These are phyloP conservation scores for Lactifluus piperatus DNA, from an alignment of 768 basidiomycete species.

Conservation along the genomic window DNA sequence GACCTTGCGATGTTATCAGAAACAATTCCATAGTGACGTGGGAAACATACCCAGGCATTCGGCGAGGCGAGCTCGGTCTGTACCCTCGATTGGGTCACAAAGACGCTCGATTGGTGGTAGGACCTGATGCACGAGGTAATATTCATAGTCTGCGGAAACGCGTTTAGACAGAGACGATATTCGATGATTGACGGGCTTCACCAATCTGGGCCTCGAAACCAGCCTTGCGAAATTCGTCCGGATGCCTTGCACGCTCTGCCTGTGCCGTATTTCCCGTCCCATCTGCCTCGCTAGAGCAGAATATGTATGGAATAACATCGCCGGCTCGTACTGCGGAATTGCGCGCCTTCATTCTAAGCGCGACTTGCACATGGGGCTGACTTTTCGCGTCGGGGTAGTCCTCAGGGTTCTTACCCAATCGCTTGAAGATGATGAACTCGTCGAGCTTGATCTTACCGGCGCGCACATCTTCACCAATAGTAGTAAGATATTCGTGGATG, in stretches of 20 bases:
- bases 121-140: constrained; percentile 86
- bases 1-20: constrained; percentile 32
- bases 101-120: constrained; percentile 91
- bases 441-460: constrained; percentile 75
- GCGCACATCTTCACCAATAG: constrained; percentile 70
- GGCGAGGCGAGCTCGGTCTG: constrained; percentile 83
- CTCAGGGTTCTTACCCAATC: constrained; percentile 92
- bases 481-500: constrained; percentile 85
- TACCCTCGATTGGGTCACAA: constrained; percentile 95
- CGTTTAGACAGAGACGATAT: constrained; percentile 1
- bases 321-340: constrained; percentile 75
- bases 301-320: constrained; percentile 94
- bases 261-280: constrained; percentile 65
- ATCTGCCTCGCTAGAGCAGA: constrained; percentile 72
- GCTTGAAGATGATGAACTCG: constrained; percentile 94
- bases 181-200: constrained; percentile 26
- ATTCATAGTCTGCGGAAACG: constrained; percentile 63
- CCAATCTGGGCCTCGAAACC: constrained; percentile 65
- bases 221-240: constrained; percentile 78
- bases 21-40: not conserved
- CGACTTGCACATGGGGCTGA: constrained; percentile 96
- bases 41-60: constrained; percentile 77
- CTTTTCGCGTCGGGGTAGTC: constrained; percentile 94
- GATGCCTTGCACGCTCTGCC: constrained; percentile 87
- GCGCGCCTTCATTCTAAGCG: constrained; percentile 77